Evolutionary conservation across 768 basidiomycete genomes (phyloP), one percentile per base, ranked within the genome.

Genomic region (Boletus huronensis): DNA sequence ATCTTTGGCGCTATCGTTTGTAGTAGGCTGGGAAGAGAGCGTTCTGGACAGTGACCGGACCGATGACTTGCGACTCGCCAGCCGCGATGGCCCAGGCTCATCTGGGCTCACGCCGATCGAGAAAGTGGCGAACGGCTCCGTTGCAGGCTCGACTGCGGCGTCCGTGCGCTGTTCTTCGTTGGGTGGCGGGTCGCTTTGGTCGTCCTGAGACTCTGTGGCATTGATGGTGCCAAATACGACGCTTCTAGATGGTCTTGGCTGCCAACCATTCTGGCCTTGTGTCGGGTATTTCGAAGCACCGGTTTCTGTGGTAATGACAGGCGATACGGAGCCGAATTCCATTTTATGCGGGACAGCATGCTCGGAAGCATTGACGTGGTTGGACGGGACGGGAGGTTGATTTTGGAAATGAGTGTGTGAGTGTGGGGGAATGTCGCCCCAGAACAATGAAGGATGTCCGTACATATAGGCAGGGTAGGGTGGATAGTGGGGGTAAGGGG

Each of bases 201-300:
- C 48, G 23, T 55, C 47, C 13, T 50, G 54, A 13, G 67, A 54
- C 0, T 67, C 74, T 3, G 65, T 56, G 23, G 68, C 53, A 36
- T 67, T 69, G 51, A 82, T 80, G 50, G 77, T 82, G 7, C 83
- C 83, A 62, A 84, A 84, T 6, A 81, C 71, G 38, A 84, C 74
- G 48, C 70, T 68, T 58, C 52, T 63, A 35, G 65, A 31, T 9
- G 56, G 31, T 19, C 17, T 60, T 3, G 43, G 42, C 14, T 57
- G 59, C 32, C 6, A 50, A 11, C 42, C 40, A 11, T 60, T 62
- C 46, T 49, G 57, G 19, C 14, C n/a, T 35, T 53, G 50, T 10
- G 52, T 36, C 19, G 45, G 21, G 34, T 39, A 50, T 29, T 50
- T 48, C 23, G 58, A 57, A 38, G 39, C 38, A 16, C 39, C 35